These are phyloP conservation scores for Ganoderma lucidum DNA, from an alignment of 1,284 basidiomycete species.

Conservation along the genomic window DNA sequence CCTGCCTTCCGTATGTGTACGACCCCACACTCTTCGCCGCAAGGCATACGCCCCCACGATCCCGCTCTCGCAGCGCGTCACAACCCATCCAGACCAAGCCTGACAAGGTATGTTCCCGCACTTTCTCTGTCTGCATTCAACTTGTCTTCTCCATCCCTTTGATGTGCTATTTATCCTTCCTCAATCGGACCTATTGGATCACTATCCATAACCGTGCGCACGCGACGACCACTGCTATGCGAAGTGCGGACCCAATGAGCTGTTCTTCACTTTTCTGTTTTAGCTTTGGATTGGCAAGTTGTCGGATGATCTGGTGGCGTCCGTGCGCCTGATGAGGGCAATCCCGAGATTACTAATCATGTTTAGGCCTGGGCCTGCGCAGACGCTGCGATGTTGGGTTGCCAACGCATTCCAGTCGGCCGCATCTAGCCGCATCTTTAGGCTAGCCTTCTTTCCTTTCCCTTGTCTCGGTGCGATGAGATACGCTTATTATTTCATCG, in stretches of 20 bases:
- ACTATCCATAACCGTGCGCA: background rate
- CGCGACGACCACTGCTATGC: background rate
- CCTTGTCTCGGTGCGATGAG: constrained; percentile 2
- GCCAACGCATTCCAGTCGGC: background rate
- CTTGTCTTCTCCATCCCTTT: background rate
- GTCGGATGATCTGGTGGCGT: constrained; percentile 4
- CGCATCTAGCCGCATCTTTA: background rate
- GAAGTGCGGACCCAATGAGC: background rate
- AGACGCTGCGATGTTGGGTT: constrained; percentile 8
- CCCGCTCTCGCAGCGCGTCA: constrained; percentile 26
- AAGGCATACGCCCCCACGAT: constrained; percentile 21
- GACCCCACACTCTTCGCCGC: constrained; percentile 41
- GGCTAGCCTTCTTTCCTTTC: background rate
- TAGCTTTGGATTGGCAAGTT: background rate
- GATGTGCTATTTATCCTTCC: background rate
- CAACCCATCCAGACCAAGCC: constrained; percentile 18
- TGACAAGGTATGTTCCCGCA: constrained; percentile 31
- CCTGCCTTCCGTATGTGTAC: constrained; percentile 40
- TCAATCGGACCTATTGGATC: background rate
- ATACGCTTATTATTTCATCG: background rate
- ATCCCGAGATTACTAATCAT: constrained; percentile 11
- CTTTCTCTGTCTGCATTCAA: background rate
- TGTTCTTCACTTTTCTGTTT: background rate
- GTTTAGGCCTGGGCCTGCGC: background rate
- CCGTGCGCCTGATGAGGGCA: background rate